Evolutionary conservation across 2,329 filamentous ascomycete genomes (phyloP).

Genomic region (Penicillium sp.): DNA sequence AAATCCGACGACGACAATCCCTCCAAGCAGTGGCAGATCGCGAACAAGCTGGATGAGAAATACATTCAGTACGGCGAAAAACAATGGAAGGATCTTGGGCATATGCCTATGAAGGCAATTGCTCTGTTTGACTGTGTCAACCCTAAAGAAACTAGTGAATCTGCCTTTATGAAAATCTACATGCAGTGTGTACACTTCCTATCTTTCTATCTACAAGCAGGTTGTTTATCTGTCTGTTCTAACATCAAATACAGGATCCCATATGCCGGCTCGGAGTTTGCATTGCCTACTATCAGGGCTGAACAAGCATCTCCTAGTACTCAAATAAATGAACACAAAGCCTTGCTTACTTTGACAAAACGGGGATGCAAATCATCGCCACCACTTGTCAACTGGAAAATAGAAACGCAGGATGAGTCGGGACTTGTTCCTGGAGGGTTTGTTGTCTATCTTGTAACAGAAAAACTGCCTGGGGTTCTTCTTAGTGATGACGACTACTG

Average conservation of each 20-base stretch:
- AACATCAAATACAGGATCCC: conserved; percentile 1
- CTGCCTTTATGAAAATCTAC: background rate
- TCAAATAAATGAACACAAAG: background rate
- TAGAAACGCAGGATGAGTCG: background rate
- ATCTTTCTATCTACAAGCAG: no score
- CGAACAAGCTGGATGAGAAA: no score
- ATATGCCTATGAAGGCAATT: background rate
- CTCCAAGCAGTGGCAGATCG: background rate
- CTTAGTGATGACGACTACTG: background rate
- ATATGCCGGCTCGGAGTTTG: background rate
- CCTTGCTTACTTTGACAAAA: background rate
- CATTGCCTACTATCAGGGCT: background rate
- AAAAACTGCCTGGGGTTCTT: background rate
- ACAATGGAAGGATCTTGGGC: background rate
- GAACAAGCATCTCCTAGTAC: background rate
- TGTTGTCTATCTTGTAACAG: background rate
- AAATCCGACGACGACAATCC: no score
- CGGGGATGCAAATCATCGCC: background rate
- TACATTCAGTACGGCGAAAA: no score
- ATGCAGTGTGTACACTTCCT: background rate
- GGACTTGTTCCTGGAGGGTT: conserved; percentile 2
- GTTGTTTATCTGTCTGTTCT: background rate
- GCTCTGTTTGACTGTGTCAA: background rate
- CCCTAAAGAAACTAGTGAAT: background rate
- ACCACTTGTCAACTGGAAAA: background rate